A percentile compares a stretch with the other conserved stretches of the same genome.
phyloP scores from a whole-genome alignment of 1,139 yeast genomes.

The Geotrichum carabidarum region DNA sequence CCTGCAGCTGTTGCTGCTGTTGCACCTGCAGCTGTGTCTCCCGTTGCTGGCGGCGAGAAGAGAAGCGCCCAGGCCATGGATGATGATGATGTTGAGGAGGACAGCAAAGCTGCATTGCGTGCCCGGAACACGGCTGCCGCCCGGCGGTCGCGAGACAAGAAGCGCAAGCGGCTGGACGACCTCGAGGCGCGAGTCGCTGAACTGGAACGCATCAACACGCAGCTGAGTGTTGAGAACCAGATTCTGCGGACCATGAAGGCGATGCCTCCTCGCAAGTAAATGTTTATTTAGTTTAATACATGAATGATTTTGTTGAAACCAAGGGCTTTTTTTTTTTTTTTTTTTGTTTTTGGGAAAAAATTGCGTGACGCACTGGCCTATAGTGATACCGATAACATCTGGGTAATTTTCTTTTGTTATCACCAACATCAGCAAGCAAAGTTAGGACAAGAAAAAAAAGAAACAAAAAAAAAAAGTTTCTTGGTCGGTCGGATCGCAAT shows the following conservation, averaged over 20 bases:
- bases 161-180: slow-evolving; percentile 80
- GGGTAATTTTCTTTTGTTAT: too few relatives aligned
- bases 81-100: slow-evolving; percentile 31
- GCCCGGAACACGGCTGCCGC: slow-evolving; percentile 98
- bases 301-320: background rate
- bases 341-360: too few relatives aligned
- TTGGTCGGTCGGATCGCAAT: too few relatives aligned
- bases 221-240: slow-evolving; percentile 20
- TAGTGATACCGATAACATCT: too few relatives aligned
- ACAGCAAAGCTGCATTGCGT: slow-evolving; percentile 71
- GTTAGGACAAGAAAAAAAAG: too few relatives aligned
- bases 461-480: too few relatives aligned
- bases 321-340: too few relatives aligned
- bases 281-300: background rate
- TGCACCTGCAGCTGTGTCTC: background rate
- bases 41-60: background rate
- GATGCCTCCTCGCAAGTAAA: slow-evolving; percentile 8
- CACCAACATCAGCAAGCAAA: too few relatives aligned
- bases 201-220: slow-evolving; percentile 34
- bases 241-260: slow-evolving; percentile 15
- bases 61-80: too few relatives aligned
- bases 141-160: slow-evolving; percentile 88
- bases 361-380: too few relatives aligned
- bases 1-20: background rate
- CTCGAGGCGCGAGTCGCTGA: slow-evolving; percentile 72